phyloP scores from a whole-genome alignment of 1,284 basidiomycete genomes.

The Hypsizygus ulmarius region DNA sequence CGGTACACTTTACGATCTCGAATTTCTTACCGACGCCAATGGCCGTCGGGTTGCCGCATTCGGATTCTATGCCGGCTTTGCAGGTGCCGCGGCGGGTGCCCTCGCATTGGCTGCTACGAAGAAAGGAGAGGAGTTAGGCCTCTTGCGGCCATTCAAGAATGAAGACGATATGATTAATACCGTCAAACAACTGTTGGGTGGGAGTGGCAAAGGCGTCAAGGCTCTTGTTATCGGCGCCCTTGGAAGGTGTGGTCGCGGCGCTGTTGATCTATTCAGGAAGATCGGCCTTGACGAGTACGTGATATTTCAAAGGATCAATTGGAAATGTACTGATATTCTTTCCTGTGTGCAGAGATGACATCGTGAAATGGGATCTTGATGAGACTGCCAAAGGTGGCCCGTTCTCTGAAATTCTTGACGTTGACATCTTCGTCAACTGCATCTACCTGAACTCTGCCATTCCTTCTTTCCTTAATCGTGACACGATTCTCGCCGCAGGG shows the following conservation, averaged over 20 bases:
- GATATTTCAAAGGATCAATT: background rate
- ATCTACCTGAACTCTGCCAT: conserved; percentile 94
- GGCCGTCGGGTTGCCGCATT: conserved; percentile 98
- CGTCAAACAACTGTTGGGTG: conserved; percentile 71
- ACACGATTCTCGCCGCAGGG: conserved; percentile 77
- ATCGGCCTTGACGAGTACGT: conserved; percentile 87
- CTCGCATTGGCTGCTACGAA: conserved; percentile 78
- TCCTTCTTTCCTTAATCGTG: conserved; percentile 82
- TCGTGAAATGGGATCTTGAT: conserved; percentile 96
- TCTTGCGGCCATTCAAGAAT: conserved; percentile 78
- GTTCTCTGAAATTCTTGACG: conserved; percentile 93
- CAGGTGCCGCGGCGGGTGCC: conserved; percentile 92
- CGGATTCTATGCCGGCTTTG: conserved; percentile 98
- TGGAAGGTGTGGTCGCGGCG: conserved; percentile 95
- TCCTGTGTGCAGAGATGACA: conserved; percentile 70
- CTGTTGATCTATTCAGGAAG: conserved; percentile 93
- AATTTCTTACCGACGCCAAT: conserved; percentile 87
- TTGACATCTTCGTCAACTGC: conserved; percentile 99
- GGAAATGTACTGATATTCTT: background rate
- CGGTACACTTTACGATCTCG: conserved; percentile 93
- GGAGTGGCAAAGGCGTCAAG: conserved; percentile 73
- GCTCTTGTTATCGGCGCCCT: conserved; percentile 96
- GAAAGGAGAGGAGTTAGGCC: conserved; percentile 60
- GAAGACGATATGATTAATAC: conserved; percentile 78
- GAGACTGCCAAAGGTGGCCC: conserved; percentile 98